Conservation (phyloP, 176 grass and related monocot genomes). For the Oryza rufipogon region DNA sequence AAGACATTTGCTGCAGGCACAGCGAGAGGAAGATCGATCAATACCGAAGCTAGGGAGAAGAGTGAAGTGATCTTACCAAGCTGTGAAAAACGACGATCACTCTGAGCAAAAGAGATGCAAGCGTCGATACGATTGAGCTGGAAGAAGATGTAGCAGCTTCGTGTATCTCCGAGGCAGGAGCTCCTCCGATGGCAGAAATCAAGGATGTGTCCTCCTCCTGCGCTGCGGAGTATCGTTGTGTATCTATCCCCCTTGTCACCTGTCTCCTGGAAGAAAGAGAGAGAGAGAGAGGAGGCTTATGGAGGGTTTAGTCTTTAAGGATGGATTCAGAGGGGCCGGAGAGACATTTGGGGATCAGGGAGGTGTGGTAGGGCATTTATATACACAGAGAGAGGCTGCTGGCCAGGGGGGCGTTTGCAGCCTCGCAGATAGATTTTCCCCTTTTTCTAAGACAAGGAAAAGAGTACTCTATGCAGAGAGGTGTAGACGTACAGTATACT, state of each 20-base stretch:
- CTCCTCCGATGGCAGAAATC: not conserved
- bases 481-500: not conserved
- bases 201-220: not conserved
- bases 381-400: not conserved
- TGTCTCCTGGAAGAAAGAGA: not conserved
- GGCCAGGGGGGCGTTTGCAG: not conserved
- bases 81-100: not conserved
- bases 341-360: slow-evolving; percentile 51
- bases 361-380: slow-evolving; percentile 32
- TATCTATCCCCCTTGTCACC: not conserved
- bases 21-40: not conserved
- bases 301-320: slow-evolving; percentile 52
- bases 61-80: not conserved
- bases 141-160: not conserved
- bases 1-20: not conserved
- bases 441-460: slow-evolving; percentile 33
- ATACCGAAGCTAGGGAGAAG: not conserved
- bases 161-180: not conserved
- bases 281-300: slow-evolving; percentile 35
- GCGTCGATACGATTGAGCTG: not conserved
- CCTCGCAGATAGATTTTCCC: slow-evolving; percentile 25
- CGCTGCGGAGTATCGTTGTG: not conserved
- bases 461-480: not conserved
- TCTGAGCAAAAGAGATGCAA: not conserved
- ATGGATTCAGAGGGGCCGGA: slow-evolving; percentile 11